phyloP scores from a whole-genome alignment of 2,329 filamentous ascomycete species.

The Dactylonectria estremocensis region DNA sequence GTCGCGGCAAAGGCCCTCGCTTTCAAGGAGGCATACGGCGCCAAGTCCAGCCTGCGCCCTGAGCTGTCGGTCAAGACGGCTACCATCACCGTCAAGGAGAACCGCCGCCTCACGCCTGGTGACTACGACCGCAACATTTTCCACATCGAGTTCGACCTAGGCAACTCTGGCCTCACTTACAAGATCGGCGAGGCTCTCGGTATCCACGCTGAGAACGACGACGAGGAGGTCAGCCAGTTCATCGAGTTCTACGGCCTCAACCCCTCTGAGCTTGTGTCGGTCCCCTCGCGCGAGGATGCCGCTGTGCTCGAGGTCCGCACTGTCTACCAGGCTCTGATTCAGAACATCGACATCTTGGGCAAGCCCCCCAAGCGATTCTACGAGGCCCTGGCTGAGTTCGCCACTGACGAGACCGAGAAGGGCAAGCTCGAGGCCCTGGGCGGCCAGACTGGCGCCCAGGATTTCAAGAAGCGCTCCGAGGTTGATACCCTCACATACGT shows the following conservation, averaged over 20 bases:
- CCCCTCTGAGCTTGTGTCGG: conserved; percentile 88
- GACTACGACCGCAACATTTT: conserved; percentile 99
- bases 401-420: conserved; percentile 86
- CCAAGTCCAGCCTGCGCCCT: conserved; percentile 81
- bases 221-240: conserved; percentile 83
- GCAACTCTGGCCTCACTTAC: conserved; percentile 91
- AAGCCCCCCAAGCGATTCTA: conserved; percentile 99
- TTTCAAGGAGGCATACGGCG: conserved; percentile 95
- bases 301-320: conserved; percentile 87
- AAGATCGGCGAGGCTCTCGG: conserved; percentile 98
- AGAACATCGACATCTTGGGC: conserved; percentile 97
- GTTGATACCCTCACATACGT: conserved; percentile 93
- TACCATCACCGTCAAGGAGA: conserved; percentile 93
- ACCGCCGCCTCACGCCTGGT: conserved; percentile 88
- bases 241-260: conserved; percentile 92
- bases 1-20: conserved; percentile 87
- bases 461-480: conserved; percentile 94
- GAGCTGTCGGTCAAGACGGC: conserved; percentile 89
- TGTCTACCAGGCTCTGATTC: conserved; percentile 89
- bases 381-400: conserved; percentile 89
- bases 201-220: conserved; percentile 95
- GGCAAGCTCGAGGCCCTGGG: conserved; percentile 83
- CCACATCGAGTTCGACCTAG: conserved; percentile 99
- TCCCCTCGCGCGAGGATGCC: conserved; percentile 86
- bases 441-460: conserved; percentile 83